Evolutionary conservation across 192 early-diverging fungal genomes (phyloP).

Genomic region (Rhizophagus prolifer): DNA sequence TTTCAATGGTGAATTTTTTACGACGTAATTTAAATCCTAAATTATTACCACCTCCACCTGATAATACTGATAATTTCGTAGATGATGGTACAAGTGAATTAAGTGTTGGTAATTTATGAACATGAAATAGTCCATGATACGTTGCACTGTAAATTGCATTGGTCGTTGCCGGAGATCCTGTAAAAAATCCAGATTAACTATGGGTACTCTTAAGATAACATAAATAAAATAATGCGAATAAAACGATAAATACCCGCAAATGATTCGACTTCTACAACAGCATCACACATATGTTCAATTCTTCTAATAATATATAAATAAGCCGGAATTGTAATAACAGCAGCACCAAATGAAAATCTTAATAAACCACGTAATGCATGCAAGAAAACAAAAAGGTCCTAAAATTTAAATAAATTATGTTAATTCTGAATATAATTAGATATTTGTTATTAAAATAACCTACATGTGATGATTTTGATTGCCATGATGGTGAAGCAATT

Average conservation of each 20-base stretch:
- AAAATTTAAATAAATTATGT: not conserved
- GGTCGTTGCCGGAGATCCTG: slow-evolving; percentile 54
- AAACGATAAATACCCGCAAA: slow-evolving; percentile 69
- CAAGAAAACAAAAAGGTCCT: slow-evolving; percentile 69
- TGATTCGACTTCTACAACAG: slow-evolving; percentile 87
- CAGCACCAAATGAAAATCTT: slow-evolving; percentile 71
- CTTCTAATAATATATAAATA: slow-evolving; percentile 73
- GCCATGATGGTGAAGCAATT: slow-evolving; percentile 82
- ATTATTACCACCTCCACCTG: slow-evolving; percentile 61
- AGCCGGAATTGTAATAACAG: slow-evolving; percentile 80
- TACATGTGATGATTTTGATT: slow-evolving; percentile 55
- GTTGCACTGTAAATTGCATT: slow-evolving; percentile 61
- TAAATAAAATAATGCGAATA: not conserved
- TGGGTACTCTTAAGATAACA: not conserved
- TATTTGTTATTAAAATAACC: slow-evolving; percentile 2
- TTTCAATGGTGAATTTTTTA: slow-evolving; percentile 90
- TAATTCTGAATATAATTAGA: not conserved
- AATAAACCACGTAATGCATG: slow-evolving; percentile 75
- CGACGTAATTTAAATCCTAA: slow-evolving; percentile 86
- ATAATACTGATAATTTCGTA: slow-evolving; percentile 67
- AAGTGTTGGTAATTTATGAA: slow-evolving; percentile 75
- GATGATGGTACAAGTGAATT: slow-evolving; percentile 74
- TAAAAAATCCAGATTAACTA: not conserved
- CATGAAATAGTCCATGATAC: slow-evolving; percentile 89
- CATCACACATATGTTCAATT: slow-evolving; percentile 81